Evolutionary conservation across 2,329 filamentous ascomycete species (phyloP).

Genomic region (Aureobasidium sp.): DNA sequence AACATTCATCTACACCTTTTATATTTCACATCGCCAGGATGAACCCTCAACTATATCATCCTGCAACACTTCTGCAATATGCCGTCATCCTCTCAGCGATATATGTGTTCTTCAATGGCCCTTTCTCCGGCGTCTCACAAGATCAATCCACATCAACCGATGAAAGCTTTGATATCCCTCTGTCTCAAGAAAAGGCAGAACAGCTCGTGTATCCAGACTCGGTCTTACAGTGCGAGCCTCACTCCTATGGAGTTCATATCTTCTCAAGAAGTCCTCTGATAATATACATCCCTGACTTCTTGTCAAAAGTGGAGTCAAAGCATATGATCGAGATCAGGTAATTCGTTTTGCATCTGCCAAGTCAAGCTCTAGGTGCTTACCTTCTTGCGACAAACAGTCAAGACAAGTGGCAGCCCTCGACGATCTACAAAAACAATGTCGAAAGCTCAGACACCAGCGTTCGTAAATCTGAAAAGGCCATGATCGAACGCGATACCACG

Average conservation of each 20-base stretch:
- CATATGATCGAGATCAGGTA: slow-evolving; percentile 50
- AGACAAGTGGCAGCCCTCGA: slow-evolving; percentile 47
- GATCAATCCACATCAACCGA: not conserved
- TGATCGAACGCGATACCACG: slow-evolving; percentile 38
- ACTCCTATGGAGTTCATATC: slow-evolving; percentile 41
- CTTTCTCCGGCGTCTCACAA: slow-evolving; percentile 13
- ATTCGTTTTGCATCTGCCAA: not conserved
- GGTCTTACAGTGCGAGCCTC: slow-evolving; percentile 33
- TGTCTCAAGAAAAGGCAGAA: slow-evolving; percentile 29
- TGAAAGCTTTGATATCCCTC: slow-evolving; percentile 17
- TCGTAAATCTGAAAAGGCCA: slow-evolving; percentile 48
- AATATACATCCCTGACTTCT: slow-evolving; percentile 52
- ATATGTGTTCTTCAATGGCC: slow-evolving; percentile 27
- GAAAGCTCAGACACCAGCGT: slow-evolving; percentile 43
- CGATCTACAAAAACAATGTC: slow-evolving; percentile 44
- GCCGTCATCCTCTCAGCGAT: slow-evolving; percentile 26
- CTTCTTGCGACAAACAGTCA: slow-evolving; percentile 23
- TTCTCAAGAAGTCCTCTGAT: slow-evolving; percentile 49
- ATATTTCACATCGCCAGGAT: not conserved
- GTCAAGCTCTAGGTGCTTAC: slow-evolving; percentile 15
- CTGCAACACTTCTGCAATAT: slow-evolving; percentile 28
- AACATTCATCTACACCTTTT: not conserved
- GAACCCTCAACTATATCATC: not conserved
- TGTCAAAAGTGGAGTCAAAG: slow-evolving; percentile 42
- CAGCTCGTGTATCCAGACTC: slow-evolving; percentile 35